phyloP scores from a whole-genome alignment of 1,284 basidiomycete genomes.

The Hymenochaete sp. region DNA sequence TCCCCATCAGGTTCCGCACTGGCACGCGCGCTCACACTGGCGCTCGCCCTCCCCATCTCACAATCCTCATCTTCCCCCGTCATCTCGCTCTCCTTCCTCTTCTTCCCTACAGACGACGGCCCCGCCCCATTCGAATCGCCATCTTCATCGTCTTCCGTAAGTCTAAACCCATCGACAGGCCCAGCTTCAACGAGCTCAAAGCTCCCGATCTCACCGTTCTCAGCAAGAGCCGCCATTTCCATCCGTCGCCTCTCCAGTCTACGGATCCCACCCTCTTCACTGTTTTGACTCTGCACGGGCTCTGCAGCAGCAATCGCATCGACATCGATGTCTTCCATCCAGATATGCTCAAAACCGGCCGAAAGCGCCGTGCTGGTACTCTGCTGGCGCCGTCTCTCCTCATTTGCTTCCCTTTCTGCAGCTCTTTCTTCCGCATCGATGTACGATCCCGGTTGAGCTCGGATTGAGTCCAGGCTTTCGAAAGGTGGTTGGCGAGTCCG shows the following conservation, averaged over 20 bases:
- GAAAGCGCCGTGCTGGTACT: constrained; percentile 5
- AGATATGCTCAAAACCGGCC: constrained; percentile 11
- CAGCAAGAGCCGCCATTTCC: constrained; percentile 10
- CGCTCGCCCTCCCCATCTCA: not conserved
- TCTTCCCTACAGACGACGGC: not conserved
- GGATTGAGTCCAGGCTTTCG: too few relatives aligned
- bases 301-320: not conserved
- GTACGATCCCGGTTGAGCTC: too few relatives aligned
- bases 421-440: too few relatives aligned
- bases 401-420: too few relatives aligned
- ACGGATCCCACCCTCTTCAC: not conserved
- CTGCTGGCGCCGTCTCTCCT: not conserved
- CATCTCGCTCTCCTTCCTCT: not conserved
- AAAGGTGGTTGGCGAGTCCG: too few relatives aligned
- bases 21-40: too few relatives aligned
- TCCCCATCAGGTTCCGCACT: too few relatives aligned
- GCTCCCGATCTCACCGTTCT: not conserved
- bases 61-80: not conserved
- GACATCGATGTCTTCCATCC: constrained; percentile 5
- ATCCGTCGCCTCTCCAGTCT: constrained; percentile 7
- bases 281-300: not conserved
- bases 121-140: not conserved
- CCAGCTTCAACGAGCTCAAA: constrained; percentile 9
- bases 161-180: not conserved
- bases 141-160: not conserved